A percentile compares a stretch with the other conserved stretches of the same genome.
These are phyloP conservation scores for Anaeramoeba ignava DNA, from an alignment of 78 protist genomes.

Conservation along the genomic window DNA sequence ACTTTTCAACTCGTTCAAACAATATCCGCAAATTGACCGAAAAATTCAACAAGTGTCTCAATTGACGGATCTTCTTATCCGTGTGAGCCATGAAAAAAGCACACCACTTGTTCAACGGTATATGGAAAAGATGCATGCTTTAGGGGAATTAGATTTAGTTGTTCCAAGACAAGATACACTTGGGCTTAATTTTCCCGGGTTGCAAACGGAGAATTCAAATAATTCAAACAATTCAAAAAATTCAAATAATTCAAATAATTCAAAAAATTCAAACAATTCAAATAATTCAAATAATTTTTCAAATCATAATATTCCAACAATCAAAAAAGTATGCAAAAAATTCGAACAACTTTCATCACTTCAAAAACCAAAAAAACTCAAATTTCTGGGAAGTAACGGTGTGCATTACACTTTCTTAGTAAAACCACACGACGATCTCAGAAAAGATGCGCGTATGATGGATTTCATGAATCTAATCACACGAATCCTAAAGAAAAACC, in stretches of 20 bases:
- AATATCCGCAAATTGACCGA: background rate
- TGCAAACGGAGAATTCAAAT: background rate
- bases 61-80: background rate
- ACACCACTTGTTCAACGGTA: background rate
- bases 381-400: conserved; percentile 45
- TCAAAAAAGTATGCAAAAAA: conserved; percentile 25
- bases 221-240: background rate
- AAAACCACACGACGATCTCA: conserved; percentile 86
- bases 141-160: conserved; percentile 7
- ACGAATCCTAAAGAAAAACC: conserved; percentile 36
- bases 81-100: background rate
- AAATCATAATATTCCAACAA: conserved; percentile 11
- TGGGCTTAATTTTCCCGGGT: background rate
- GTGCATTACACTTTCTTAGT: conserved; percentile 35
- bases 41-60: conserved; percentile 1
- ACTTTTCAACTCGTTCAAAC: background rate
- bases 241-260: conserved; percentile 24
- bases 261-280: too few relatives aligned
- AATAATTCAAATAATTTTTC: too few relatives aligned
- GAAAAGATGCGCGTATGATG: conserved; percentile 78
- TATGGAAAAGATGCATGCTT: conserved; percentile 12
- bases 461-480: conserved; percentile 66
- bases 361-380: conserved; percentile 62
- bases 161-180: conserved; percentile 27
- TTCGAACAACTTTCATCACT: conserved; percentile 53